Evolutionary conservation across 495 filamentous ascomycete species (phyloP).

Genomic region (Cryomyces minteri): DNA sequence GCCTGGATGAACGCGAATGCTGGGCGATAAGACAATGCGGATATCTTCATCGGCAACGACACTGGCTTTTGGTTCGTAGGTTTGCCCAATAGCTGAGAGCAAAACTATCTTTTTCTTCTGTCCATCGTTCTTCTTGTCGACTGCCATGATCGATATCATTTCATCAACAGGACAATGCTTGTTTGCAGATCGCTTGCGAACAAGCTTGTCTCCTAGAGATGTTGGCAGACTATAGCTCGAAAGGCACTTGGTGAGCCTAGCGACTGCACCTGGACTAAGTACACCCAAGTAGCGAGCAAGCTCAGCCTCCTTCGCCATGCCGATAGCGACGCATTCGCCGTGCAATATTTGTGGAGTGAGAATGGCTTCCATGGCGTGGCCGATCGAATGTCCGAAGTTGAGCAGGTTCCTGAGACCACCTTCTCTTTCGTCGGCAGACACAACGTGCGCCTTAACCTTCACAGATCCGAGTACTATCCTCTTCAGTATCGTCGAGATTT

Average conservation of each 20-base stretch:
- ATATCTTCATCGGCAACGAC: constrained; percentile 78
- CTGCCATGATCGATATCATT: constrained; percentile 77
- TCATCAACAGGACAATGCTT: constrained; percentile 86
- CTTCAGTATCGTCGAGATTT: constrained; percentile 62
- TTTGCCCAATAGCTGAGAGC: constrained; percentile 74
- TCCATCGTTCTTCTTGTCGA: constrained; percentile 98
- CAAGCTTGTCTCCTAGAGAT: constrained; percentile 66
- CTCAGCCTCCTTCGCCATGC: constrained; percentile 96
- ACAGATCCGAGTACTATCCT: constrained; percentile 77
- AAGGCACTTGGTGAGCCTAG: constrained; percentile 78
- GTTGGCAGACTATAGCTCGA: constrained; percentile 85
- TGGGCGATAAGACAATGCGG: constrained; percentile 64
- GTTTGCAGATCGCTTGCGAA: constrained; percentile 64
- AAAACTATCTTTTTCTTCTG: constrained; percentile 94
- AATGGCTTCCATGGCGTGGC: constrained; percentile 90
- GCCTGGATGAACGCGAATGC: constrained; percentile 52
- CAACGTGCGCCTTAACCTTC: constrained; percentile 79
- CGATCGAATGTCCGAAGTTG: constrained; percentile 97
- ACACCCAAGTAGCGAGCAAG: constrained; percentile 78
- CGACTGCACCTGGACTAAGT: constrained; percentile 72
- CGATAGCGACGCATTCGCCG: constrained; percentile 88
- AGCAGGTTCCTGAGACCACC: constrained; percentile 86
- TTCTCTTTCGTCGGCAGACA: constrained; percentile 84
- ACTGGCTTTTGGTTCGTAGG: constrained; percentile 70
- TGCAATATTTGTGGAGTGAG: constrained; percentile 90